Percentiles rank a stretch among this genome's conserved stretches.
Evolutionary conservation across 805 yeast genomes (phyloP).

Genomic region (Kodamaea hsintzibuensis): DNA sequence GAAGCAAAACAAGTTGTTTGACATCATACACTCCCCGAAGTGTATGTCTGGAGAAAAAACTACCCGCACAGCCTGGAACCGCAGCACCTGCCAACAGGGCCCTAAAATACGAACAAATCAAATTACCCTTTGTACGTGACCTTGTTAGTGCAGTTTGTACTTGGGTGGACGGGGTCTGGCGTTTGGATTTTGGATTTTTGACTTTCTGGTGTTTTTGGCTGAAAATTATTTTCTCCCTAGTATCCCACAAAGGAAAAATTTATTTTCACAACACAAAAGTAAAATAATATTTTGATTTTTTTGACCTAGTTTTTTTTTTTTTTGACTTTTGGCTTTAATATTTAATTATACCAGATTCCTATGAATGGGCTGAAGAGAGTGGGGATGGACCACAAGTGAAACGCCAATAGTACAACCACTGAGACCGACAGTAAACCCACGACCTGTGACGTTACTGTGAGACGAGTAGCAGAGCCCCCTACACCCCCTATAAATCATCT

Average conservation of each 20-base stretch:
- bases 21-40: neutral
- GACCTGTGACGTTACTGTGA: neutral
- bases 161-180: neutral
- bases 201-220: neutral
- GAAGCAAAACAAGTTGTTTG: neutral
- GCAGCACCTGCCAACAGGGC: neutral
- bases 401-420: neutral
- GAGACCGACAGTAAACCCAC: neutral
- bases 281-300: neutral
- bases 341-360: constrained; percentile 9
- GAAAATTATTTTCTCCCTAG: neutral
- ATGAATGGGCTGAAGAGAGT: neutral
- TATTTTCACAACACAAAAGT: neutral
- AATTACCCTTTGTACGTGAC: neutral
- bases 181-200: neutral
- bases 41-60: no score
- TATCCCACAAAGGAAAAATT: neutral
- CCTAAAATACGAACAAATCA: neutral
- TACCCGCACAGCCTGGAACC: neutral
- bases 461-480: neutral
- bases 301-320: neutral
- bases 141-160: neutral
- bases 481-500: neutral
- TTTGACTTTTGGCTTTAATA: constrained; percentile 2
- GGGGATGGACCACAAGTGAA: constrained; percentile 1